Evolutionary conservation across 306 rosid genomes (phyloP).

Genomic region (Geum urbanum): DNA sequence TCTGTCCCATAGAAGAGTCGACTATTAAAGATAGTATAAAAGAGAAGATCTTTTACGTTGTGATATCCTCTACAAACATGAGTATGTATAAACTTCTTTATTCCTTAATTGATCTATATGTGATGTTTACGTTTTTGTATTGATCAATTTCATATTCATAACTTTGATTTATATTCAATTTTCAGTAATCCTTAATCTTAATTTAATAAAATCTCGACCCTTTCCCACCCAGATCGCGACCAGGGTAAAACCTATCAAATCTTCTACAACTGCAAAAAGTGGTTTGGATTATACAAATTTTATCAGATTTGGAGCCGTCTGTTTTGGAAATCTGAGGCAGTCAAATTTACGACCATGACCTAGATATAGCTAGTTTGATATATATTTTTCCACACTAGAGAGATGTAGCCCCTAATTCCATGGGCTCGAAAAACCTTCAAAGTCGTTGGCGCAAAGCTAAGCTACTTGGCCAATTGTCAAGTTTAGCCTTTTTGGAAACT

Average conservation of each 20-base stretch:
- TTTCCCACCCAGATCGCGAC: not conserved
- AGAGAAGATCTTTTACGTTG: too few species aligned
- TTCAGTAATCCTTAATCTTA: too few species aligned
- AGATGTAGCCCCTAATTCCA: slow-evolving; percentile 3
- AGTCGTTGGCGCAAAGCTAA: slow-evolving; percentile 6
- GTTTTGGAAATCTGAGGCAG: slow-evolving; percentile 6
- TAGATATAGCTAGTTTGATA: too few species aligned
- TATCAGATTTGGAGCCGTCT: slow-evolving; percentile 12
- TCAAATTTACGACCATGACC: not conserved
- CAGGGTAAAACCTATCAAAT: not conserved
- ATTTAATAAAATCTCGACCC: too few species aligned
- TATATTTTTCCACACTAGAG: not conserved
- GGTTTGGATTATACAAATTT: not conserved
- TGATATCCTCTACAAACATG: too few species aligned
- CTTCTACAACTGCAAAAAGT: not conserved
- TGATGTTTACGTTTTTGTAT: too few species aligned
- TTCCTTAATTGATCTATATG: too few species aligned
- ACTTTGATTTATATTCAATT: too few species aligned
- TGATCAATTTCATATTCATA: too few species aligned
- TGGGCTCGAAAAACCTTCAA: not conserved
- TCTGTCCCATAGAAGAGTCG: too few species aligned
- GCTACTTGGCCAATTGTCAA: not conserved
- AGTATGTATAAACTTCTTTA: too few species aligned
- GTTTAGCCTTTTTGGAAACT: slow-evolving; percentile 1
- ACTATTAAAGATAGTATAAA: too few species aligned